A percentile compares a stretch with the other conserved stretches of the same genome.
Evolutionary conservation across 371 early-diverging fungal genomes (phyloP).

Genomic region (Mucor velutinosus): DNA sequence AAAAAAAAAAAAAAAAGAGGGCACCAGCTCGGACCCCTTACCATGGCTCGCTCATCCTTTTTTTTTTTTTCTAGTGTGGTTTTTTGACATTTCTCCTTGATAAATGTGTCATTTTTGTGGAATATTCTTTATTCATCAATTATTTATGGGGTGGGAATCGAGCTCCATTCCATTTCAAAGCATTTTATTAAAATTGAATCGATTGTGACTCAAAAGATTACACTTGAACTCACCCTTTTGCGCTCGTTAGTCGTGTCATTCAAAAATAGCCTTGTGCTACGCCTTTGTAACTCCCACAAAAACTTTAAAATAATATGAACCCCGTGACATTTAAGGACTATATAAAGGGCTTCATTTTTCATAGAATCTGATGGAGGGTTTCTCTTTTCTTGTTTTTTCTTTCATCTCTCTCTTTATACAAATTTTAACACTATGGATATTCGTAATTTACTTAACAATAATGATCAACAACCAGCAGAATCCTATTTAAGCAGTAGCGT

Average conservation of each 20-base stretch:
- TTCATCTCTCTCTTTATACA: constrained; percentile 6
- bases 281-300: constrained; percentile 8
- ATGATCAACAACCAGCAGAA: constrained; percentile 25
- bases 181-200: constrained; percentile 3
- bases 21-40: constrained; percentile 13
- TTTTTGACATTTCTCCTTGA: background rate
- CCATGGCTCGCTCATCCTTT: background rate
- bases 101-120: background rate
- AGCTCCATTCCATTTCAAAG: background rate
- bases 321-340: constrained; percentile 10
- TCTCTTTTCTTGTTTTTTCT: constrained; percentile 13
- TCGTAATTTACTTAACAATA: constrained; percentile 43
- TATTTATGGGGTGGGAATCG: constrained; percentile 7
- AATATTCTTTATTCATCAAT: background rate
- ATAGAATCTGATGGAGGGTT: background rate
- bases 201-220: constrained; percentile 13
- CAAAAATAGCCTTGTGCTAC: constrained; percentile 11
- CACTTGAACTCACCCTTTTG: background rate
- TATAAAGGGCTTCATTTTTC: constrained; percentile 6
- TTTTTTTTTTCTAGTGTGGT: constrained; percentile 2
- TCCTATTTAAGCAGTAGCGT: constrained; percentile 11
- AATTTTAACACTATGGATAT: constrained; percentile 42
- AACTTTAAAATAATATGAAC: background rate
- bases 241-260: constrained; percentile 9
- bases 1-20: constrained; percentile 6